phyloP scores from a whole-genome alignment of 495 filamentous ascomycete genomes.

The Talaromyces thailandensis region DNA sequence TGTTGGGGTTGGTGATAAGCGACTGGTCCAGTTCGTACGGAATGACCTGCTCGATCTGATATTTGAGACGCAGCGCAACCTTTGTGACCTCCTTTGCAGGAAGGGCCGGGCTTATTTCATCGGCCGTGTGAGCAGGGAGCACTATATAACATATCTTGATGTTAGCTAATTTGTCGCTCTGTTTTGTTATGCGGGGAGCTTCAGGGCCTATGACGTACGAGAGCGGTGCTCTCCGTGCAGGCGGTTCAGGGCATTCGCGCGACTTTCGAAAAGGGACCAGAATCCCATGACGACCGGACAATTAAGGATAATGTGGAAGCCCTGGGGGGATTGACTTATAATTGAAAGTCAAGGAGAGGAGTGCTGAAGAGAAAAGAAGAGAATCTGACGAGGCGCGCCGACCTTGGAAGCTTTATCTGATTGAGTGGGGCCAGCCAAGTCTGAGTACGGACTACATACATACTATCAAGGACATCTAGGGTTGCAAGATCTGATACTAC shows the following conservation, averaged over 20 bases:
- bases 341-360: background rate
- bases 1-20: slow-evolving; percentile 67
- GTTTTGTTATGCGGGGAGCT: background rate
- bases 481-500: background rate
- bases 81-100: slow-evolving; percentile 71
- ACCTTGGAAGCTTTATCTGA: background rate
- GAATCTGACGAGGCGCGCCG: background rate
- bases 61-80: slow-evolving; percentile 77
- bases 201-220: slow-evolving; percentile 19
- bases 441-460: background rate
- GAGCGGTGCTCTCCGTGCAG: slow-evolving; percentile 25
- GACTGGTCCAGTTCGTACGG: slow-evolving; percentile 75
- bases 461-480: too few relatives aligned
- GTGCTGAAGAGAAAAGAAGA: background rate
- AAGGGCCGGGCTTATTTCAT: slow-evolving; percentile 31
- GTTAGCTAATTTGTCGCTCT: slow-evolving; percentile 15
- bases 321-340: background rate
- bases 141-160: slow-evolving; percentile 14
- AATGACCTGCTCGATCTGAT: slow-evolving; percentile 82
- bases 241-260: slow-evolving; percentile 14
- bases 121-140: slow-evolving; percentile 26
- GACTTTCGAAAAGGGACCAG: slow-evolving; percentile 24
- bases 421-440: background rate
- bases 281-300: slow-evolving; percentile 18
- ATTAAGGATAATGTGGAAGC: background rate